A percentile compares a stretch with the other conserved stretches of the same genome.
Conservation (phyloP, 2,329 filamentous ascomycete species). For the Epichloe scottii region DNA sequence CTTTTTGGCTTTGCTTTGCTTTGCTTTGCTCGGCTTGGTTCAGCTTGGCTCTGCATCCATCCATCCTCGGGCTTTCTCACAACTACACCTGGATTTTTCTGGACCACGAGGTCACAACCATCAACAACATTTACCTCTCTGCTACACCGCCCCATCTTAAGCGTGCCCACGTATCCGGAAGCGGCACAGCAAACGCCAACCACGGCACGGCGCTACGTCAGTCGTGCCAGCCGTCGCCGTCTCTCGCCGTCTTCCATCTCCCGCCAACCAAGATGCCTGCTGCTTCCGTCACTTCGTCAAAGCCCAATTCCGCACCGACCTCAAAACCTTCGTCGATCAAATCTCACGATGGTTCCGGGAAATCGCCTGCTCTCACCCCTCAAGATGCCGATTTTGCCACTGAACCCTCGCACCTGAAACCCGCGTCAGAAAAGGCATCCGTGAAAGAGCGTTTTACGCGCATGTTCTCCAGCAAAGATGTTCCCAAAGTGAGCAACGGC, state of each 20-base stretch:
- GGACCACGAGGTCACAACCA: too few relatives aligned
- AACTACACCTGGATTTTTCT: not conserved
- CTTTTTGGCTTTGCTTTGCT: not conserved
- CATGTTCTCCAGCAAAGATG: slow-evolving; percentile 52
- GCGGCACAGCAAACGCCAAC: not conserved
- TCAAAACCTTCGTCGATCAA: slow-evolving; percentile 7
- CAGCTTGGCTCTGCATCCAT: not conserved
- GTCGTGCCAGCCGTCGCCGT: not conserved
- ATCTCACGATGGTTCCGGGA: slow-evolving; percentile 31
- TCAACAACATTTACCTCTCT: not conserved
- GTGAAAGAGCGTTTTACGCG: slow-evolving; percentile 53
- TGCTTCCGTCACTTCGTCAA: slow-evolving; percentile 3
- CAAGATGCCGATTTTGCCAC: slow-evolving; percentile 24
- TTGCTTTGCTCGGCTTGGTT: not conserved
- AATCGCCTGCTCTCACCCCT: slow-evolving; percentile 27
- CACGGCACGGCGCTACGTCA: slow-evolving; percentile 1
- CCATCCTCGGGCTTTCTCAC: not conserved
- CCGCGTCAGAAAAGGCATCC: slow-evolving; percentile 39
- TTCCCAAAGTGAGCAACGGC: slow-evolving; percentile 21
- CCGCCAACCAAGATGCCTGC: slow-evolving; percentile 2
- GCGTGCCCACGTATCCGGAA: not conserved
- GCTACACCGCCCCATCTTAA: not conserved
- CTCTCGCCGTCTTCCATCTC: not conserved
- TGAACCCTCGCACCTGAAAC: slow-evolving; percentile 17
- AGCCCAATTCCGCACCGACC: slow-evolving; percentile 5